Conservation (phyloP, 768 basidiomycete species). For the Kwoniella pini region DNA sequence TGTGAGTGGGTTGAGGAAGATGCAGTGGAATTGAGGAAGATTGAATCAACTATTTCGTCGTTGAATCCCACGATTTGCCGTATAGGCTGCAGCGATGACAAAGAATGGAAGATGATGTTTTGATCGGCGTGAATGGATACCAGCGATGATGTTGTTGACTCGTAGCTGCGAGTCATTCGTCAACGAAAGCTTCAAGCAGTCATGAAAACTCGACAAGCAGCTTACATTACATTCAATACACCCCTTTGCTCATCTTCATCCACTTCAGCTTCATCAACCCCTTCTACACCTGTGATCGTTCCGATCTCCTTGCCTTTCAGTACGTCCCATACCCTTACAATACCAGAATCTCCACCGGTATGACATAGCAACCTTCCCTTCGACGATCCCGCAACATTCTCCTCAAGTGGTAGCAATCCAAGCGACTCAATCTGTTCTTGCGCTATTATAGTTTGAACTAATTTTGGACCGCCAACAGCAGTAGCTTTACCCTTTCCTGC, state of each 20-base stretch:
- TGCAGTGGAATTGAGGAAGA: conserved; percentile 63
- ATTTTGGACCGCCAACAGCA: conserved; percentile 57
- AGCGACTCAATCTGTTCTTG: conserved; percentile 86
- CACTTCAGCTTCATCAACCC: conserved; percentile 55
- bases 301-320: conserved; percentile 63
- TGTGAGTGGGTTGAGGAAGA: conserved; percentile 62
- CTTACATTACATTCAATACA: conserved; percentile 79
- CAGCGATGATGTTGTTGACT: conserved; percentile 65
- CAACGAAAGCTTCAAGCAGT: conserved; percentile 24
- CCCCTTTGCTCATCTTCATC: conserved; percentile 78
- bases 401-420: conserved; percentile 65
- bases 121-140: conserved; percentile 92
- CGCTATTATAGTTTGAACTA: conserved; percentile 73
- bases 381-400: conserved; percentile 58
- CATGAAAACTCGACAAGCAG: too few species aligned
- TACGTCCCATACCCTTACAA: conserved; percentile 81
- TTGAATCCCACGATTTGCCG: conserved; percentile 95
- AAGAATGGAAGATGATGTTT: conserved; percentile 88
- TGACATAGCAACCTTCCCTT: conserved; percentile 65
- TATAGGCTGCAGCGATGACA: conserved; percentile 64
- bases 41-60: conserved; percentile 92
- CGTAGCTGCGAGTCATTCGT: conserved; percentile 61
- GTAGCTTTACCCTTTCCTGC: conserved; percentile 53
- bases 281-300: conserved; percentile 61
- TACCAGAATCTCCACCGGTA: conserved; percentile 88